phyloP scores from a whole-genome alignment of 192 early-diverging fungal genomes.

The Mortierella alpina region DNA sequence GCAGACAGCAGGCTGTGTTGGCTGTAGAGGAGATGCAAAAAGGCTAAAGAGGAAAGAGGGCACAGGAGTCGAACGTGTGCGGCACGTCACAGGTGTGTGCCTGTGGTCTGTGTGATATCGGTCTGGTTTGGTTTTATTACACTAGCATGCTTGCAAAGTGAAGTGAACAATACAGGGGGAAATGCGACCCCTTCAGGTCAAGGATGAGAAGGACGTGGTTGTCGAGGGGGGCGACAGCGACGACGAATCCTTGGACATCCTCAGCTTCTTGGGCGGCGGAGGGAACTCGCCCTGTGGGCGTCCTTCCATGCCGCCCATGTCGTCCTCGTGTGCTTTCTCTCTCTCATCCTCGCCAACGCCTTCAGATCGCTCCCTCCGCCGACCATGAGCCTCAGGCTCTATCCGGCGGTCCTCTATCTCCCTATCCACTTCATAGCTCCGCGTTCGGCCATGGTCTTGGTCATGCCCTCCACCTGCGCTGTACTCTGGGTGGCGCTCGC shows the following conservation, averaged over 20 bases:
- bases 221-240: constrained; percentile 41
- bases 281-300: constrained; percentile 5
- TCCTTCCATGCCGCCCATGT: not conserved
- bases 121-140: not conserved
- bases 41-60: too few relatives aligned
- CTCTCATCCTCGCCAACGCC: constrained; percentile 20
- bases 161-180: not conserved
- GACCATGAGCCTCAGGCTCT: not conserved
- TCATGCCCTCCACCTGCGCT: not conserved
- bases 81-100: not conserved
- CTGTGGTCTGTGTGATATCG: not conserved
- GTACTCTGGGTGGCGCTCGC: constrained; percentile 29
- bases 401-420: not conserved
- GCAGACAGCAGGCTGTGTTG: too few relatives aligned
- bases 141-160: not conserved
- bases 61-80: too few relatives aligned
- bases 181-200: constrained; percentile 11
- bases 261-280: constrained; percentile 35
- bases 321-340: constrained; percentile 1
- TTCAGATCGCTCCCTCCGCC: constrained; percentile 16
- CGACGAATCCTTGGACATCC: constrained; percentile 38
- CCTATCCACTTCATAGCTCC: constrained; percentile 9
- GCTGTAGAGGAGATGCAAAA: too few relatives aligned
- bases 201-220: constrained; percentile 26
- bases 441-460: constrained; percentile 14